Evolutionary conservation across 2,329 filamentous ascomycete genomes (phyloP), one percentile per base, ranked within the genome.

Genomic region (Talaromyces pinophilus): DNA sequence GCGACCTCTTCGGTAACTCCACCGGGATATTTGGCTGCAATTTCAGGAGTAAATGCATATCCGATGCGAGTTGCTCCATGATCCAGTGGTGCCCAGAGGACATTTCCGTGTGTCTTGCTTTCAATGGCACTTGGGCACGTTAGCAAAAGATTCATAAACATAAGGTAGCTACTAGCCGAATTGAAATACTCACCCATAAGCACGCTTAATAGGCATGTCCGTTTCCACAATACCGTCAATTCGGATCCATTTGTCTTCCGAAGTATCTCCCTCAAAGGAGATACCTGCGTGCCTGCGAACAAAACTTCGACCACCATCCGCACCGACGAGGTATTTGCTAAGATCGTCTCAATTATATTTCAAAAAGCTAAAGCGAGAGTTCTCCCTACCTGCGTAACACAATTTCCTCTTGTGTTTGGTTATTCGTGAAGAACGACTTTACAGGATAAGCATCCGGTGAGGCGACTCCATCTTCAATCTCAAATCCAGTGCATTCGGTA

Each of bases 231-330:
- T 65, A 13, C 72, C 72, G 48, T 73, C 69, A 15, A 72, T 69
- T 3, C 70, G 68, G 1, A 71, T 66, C 65, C 72, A 71, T 22
- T 71, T 67, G 28, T 67, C 70, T n/a, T 75, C 72, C 0, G 75
- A 81, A 2, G 74, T 70, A 5, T 72, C 76, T 2, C 80, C 81
- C 8, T 79, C 73, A 55, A 80, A 82, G 3, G 70, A 69, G n/a
- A 82, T 72, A 19, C 70, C 69, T 22, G 79, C 75, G 3, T 75
- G 70, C 50, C 77, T 75, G 19, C 83, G 79, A 2, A 85, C 77
- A 5, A 77, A 79, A 0, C 80, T 83, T 2, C 79, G 78, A 0
- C 82, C 80, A 1, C 84, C 84, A 50, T 86, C 84, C 1, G 82
- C 82, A 1, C 82, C 84, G 2, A 85, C 76, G 1, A 78, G 77